Evolutionary conservation across 1,284 basidiomycete species (phyloP), one percentile per base, ranked within the genome.

Genomic region (Cutaneotrichosporon sp.): DNA sequence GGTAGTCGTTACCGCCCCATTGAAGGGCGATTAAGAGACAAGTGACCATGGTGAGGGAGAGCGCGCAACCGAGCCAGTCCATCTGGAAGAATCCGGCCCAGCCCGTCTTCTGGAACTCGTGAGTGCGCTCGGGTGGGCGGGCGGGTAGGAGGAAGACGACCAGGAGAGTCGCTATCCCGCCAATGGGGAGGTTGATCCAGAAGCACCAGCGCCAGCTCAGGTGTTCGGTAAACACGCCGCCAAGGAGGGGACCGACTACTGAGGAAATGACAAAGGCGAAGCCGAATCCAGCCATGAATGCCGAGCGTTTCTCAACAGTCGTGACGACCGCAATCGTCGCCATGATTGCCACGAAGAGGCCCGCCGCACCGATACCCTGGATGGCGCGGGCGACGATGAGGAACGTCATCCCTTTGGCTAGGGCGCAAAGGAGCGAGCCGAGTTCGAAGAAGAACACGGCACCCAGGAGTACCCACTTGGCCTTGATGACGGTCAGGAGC

Each of bases 341-440:
- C 34, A 84, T 74, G 50, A 80, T 73, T 11, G 77, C 76, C 16
- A 82, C 80, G 64, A 80, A 80, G 67, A 80, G 78, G 16, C 61
- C 58, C n/a, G 52, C 69, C 32, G 67, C 64, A 63, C 76, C 76
- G 36, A 78, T 70, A 58, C 77, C 77, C 65, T 78, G 77, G 36
- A 85, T 72, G 0, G 84, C 84, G 46, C 85, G 78, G 1, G 83
- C 84, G 58, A 85, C 79, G 66, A 86, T 85, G 51, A 86, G 70
- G 42, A 82, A 70, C 42, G 70, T 64, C 68, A 79, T 76, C 31
- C 60, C 64, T 18, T 73, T 80, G 0, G 84, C 78, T 14, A 83
- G 81, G 13, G 81, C 85, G 65, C 84, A 86, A 22, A 86, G 71
- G 38, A 84, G 75, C 8, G 80, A 82, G 14, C 85, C 85, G 40